A percentile compares a stretch with the other conserved stretches of the same genome.
phyloP scores from a whole-genome alignment of 2,329 filamentous ascomycete genomes.

The Paecilomyces dactylethromorphus region DNA sequence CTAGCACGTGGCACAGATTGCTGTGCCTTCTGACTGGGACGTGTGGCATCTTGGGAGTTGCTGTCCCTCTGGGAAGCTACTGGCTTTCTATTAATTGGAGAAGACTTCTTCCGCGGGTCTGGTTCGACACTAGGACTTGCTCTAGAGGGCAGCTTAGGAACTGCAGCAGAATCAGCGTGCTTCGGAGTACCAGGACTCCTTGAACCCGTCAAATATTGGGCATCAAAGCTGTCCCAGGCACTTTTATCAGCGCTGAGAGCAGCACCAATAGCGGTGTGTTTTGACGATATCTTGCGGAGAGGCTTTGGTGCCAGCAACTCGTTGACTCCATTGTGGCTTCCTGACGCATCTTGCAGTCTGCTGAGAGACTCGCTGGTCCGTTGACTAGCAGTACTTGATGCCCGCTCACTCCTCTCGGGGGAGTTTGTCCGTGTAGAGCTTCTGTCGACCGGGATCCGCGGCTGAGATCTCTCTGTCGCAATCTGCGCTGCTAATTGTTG shows the following conservation, averaged over 20 bases:
- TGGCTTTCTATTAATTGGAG: not conserved
- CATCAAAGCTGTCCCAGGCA: not conserved
- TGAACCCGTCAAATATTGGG: not conserved
- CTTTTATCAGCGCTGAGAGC: not conserved
- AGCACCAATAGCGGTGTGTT: conserved; percentile 1
- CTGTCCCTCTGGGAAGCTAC: not conserved
- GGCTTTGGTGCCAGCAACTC: conserved; percentile 19
- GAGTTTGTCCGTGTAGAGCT: conserved; percentile 2
- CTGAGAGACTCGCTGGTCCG: not conserved
- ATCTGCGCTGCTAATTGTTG: conserved; percentile 30
- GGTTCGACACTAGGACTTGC: not conserved
- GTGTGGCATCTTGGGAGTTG: not conserved
- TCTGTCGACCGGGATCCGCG: conserved; percentile 5
- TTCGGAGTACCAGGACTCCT: not conserved
- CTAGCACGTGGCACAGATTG: conserved; percentile 5
- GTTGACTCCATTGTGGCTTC: conserved; percentile 7
- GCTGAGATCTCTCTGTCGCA: conserved; percentile 22
- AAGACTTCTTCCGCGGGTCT: not conserved
- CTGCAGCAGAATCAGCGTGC: not conserved
- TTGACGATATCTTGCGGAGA: conserved; percentile 11
- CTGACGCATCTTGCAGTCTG: conserved; percentile 9
- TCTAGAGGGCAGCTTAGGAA: not conserved
- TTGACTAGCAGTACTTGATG: not conserved
- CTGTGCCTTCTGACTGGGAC: not conserved
- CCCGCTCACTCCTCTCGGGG: conserved; percentile 1